phyloP scores from a whole-genome alignment of 306 rosid genomes.

The Quercus alba region DNA sequence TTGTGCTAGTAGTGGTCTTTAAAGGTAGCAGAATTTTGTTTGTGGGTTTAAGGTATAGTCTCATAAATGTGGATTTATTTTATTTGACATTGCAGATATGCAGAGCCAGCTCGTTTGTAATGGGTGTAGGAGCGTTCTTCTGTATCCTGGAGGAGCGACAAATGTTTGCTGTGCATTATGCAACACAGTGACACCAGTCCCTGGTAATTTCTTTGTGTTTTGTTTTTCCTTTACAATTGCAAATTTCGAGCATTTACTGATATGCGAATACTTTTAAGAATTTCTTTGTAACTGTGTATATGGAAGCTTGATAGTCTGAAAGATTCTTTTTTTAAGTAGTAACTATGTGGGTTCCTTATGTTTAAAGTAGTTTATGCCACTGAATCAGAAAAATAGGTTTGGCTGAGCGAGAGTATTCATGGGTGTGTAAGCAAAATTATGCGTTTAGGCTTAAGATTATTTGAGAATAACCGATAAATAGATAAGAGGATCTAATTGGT shows the following conservation, averaged over 20 bases:
- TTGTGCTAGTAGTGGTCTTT: too few relatives aligned
- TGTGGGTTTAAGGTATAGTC: background rate
- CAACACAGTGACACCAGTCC: constrained; percentile 76
- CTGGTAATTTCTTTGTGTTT: constrained; percentile 42
- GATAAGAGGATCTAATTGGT: background rate
- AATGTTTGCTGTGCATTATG: constrained; percentile 95
- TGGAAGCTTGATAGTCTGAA: background rate
- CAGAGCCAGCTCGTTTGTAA: constrained; percentile 95
- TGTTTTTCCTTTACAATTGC: background rate
- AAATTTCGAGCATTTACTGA: background rate
- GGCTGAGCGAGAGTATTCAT: background rate
- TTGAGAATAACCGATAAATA: too few relatives aligned
- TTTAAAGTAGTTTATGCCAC: background rate
- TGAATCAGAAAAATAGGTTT: background rate
- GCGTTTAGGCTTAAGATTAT: too few relatives aligned
- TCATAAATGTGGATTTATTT: background rate
- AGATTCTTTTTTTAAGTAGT: background rate
- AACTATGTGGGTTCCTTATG: background rate
- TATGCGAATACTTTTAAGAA: background rate
- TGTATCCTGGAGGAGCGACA: constrained; percentile 93
- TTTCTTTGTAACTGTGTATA: background rate
- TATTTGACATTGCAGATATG: constrained; percentile 64
- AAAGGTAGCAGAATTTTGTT: too few relatives aligned
- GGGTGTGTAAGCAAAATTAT: background rate
- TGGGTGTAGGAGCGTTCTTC: constrained; percentile 89